A percentile compares a stretch with the other conserved stretches of the same genome.
Evolutionary conservation across 306 rosid genomes (phyloP).

Genomic region (Delonix regia): DNA sequence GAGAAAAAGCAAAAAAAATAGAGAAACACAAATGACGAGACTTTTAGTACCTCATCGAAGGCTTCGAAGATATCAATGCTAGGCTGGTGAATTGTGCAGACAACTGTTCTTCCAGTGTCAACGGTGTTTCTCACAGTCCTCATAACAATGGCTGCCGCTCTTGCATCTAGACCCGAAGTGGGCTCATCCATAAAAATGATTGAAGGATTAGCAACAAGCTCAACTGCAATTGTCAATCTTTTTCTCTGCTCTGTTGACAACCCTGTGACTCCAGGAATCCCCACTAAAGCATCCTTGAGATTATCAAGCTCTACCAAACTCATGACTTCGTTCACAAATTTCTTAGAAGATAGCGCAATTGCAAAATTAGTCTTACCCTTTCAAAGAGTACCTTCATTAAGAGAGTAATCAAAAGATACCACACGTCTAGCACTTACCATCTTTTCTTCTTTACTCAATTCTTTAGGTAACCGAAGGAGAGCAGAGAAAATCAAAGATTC

Average conservation of each 20-base stretch:
- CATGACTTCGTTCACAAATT: conserved; percentile 80
- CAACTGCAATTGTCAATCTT: conserved; percentile 84
- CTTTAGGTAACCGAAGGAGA: conserved; percentile 71
- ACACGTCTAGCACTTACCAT: conserved; percentile 41
- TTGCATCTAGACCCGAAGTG: conserved; percentile 89
- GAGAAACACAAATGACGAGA: background rate
- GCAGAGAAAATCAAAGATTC: conserved; percentile 89
- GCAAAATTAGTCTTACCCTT: background rate
- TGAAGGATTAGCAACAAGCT: conserved; percentile 88
- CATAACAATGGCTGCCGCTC: conserved; percentile 92
- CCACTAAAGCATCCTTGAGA: conserved; percentile 69
- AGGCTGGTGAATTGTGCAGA: conserved; percentile 93
- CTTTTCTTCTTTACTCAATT: conserved; percentile 48
- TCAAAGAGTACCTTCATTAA: background rate
- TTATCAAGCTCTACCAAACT: conserved; percentile 69
- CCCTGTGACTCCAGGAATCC: conserved; percentile 85
- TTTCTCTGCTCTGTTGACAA: conserved; percentile 86
- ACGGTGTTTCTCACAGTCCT: conserved; percentile 86
- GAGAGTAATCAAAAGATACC: background rate
- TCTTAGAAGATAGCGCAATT: conserved; percentile 38
- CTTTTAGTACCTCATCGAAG: conserved; percentile 69
- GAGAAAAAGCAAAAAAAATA: conserved; percentile 28
- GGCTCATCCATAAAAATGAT: conserved; percentile 96
- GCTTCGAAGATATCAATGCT: conserved; percentile 92
- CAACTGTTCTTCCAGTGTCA: conserved; percentile 89